Conservation (phyloP, 371 early-diverging fungal species). For the Haplosporangium sp. region DNA sequence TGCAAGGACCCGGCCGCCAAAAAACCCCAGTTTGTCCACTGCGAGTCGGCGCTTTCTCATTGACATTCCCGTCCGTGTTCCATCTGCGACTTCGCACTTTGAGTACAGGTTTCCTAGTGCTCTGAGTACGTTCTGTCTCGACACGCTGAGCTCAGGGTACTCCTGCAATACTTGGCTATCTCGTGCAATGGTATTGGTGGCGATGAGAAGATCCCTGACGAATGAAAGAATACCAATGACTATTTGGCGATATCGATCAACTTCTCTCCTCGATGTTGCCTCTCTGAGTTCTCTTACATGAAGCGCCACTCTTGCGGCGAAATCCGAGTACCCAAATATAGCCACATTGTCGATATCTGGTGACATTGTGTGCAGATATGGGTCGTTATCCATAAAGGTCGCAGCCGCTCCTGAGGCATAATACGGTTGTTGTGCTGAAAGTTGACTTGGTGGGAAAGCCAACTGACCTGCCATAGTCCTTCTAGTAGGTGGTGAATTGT, state of each 20-base stretch:
- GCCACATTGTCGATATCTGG: constrained; percentile 9
- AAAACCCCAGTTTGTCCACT: constrained; percentile 32
- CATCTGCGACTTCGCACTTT: constrained; percentile 44
- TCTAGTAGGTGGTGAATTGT: constrained; percentile 7
- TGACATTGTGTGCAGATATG: constrained; percentile 14
- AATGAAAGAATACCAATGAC: constrained; percentile 40
- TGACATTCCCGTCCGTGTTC: constrained; percentile 26
- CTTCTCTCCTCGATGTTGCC: constrained; percentile 14
- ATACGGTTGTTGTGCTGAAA: constrained; percentile 10
- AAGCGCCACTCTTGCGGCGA: constrained; percentile 25
- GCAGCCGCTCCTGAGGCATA: constrained; percentile 15
- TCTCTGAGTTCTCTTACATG: constrained; percentile 34
- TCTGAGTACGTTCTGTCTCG: constrained; percentile 31
- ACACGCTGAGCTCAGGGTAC: constrained; percentile 34
- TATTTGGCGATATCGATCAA: constrained; percentile 32
- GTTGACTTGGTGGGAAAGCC: constrained; percentile 37
- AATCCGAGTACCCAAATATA: constrained; percentile 33
- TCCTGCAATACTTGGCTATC: constrained; percentile 32
- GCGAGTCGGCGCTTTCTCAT: constrained; percentile 39
- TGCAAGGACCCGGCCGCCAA: constrained; percentile 25
- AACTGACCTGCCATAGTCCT: constrained; percentile 32
- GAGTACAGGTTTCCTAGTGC: constrained; percentile 48
- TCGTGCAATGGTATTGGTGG: constrained; percentile 42
- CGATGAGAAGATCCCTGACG: constrained; percentile 33
- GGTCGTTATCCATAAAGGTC: constrained; percentile 18